A percentile compares a stretch with the other conserved stretches of the same genome.
Evolutionary conservation across 2,329 filamentous ascomycete genomes (phyloP).

Genomic region (Aureobasidium sp.): DNA sequence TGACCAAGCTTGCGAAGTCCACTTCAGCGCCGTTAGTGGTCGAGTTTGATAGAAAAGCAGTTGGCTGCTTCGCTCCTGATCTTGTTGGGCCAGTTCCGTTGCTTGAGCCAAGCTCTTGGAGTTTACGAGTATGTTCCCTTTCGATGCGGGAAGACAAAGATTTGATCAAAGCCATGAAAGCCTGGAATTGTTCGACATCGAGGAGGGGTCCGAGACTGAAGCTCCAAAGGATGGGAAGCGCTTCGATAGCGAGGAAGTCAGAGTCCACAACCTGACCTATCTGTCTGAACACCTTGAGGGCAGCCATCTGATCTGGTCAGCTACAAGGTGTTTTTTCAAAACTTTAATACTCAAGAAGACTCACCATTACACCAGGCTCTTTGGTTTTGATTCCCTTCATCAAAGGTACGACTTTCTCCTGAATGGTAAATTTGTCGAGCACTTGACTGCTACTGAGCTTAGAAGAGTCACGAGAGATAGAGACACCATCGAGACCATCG

Average conservation of each 20-base stretch:
- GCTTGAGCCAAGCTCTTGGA: conserved; percentile 70
- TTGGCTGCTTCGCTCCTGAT: conserved; percentile 56
- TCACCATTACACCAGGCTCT: conserved; percentile 85
- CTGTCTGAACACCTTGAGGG: conserved; percentile 74
- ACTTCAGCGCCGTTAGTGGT: conserved; percentile 48
- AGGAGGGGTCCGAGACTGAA: conserved; percentile 88
- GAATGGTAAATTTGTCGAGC: conserved; percentile 94
- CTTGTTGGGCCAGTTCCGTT: conserved; percentile 27
- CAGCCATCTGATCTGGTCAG: conserved; percentile 55
- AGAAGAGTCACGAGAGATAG: conserved; percentile 44
- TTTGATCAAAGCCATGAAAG: conserved; percentile 86
- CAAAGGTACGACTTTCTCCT: conserved; percentile 90
- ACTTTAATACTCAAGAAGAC: background rate
- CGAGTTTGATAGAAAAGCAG: conserved; percentile 19
- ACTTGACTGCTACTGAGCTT: conserved; percentile 55
- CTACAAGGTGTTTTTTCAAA: background rate
- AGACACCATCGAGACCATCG: conserved; percentile 71
- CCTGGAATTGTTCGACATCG: conserved; percentile 75
- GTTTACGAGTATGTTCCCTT: conserved; percentile 77
- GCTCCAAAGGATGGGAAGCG: conserved; percentile 81
- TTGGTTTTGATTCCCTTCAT: conserved; percentile 94
- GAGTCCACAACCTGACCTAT: conserved; percentile 76
- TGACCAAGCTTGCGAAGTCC: conserved; percentile 85
- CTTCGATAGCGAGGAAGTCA: conserved; percentile 87
- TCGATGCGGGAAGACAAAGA: conserved; percentile 72